Base-by-base conservation (phyloP, 2,329 filamentous ascomycete genomes). In the Mycogone perniciosa region DNA sequence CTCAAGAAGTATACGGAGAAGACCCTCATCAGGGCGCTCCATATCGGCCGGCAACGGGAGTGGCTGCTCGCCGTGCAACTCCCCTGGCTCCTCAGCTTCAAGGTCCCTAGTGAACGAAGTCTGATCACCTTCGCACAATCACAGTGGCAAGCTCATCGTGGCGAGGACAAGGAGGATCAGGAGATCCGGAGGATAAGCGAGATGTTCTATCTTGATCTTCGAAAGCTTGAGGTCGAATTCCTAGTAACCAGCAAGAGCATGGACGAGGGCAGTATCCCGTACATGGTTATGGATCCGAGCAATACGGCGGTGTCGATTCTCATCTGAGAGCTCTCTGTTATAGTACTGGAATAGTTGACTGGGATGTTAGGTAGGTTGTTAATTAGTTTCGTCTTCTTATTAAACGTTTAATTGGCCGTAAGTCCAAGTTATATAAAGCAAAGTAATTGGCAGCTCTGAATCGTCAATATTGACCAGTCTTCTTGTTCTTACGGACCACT, bases 41-140 rank as follows among this genome's bases (percentile, higher is more conserved):
- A 74, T 1, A 67, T 75, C 40, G 66, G 68, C 29, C 58, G 67
- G 2, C 63, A 67, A 33, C 59, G 67, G 2, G 64, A 75, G 54
- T 77, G 75, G 74, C 59, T 77, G 5, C 62, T 77, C 1, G 61
- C 70, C 0, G 65, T 68, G 0, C 72, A 76, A 42, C 56, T 77
- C 1, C 74, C 74, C 0, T 71, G 70, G 59, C 62, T 77, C 1
- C 64, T 76, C 7, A 74, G 69, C 52, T 73, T 70, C 61, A 64
- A 66, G 48, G 71, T 74, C 5, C 64, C 64, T 0, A 60, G 67
- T 13, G 66, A 72, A 20, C 60, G 71, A 46, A 74, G 66, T 35
- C 55, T 75, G 33, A 52, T 71, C 13, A 69, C 64, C 29, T 74
- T 72, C 51, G 71, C 71, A 3, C 62, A 63, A n/a, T 67, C 66